These are phyloP conservation scores for Takashimella koratensis DNA, from an alignment of 1,284 basidiomycete genomes.

Conservation along the genomic window DNA sequence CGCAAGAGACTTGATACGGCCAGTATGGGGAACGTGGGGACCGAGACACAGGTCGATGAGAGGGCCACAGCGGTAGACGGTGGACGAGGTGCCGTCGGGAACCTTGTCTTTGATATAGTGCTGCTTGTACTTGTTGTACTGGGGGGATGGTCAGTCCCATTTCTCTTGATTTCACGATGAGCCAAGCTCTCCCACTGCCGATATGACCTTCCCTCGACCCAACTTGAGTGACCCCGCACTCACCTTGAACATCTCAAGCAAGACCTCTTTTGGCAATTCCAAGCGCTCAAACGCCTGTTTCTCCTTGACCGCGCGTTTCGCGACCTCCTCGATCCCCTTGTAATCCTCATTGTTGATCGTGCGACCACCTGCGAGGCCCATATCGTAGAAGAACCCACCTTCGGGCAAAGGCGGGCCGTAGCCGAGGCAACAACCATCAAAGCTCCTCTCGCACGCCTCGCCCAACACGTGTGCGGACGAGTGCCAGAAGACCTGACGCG, in stretches of 20 bases:
- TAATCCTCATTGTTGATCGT: conserved; percentile 79
- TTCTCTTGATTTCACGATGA: too few species aligned
- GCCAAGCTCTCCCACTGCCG: too few species aligned
- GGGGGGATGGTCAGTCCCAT: too few species aligned
- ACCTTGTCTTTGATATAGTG: conserved; percentile 95
- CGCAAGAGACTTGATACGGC: conserved; percentile 94
- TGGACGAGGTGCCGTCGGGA: conserved; percentile 93
- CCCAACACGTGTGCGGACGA: conserved; percentile 99
- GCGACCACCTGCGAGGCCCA: conserved; percentile 59
- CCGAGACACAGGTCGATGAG: conserved; percentile 98
- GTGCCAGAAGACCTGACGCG: conserved; percentile 98
- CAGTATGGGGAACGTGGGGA: conserved; percentile 96
- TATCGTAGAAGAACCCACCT: conserved; percentile 99
- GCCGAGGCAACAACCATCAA: conserved; percentile 89
- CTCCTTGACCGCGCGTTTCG: conserved; percentile 87
- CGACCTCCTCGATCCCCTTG: conserved; percentile 80
- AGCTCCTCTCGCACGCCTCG: conserved; percentile 93
- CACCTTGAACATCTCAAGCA: conserved; percentile 95
- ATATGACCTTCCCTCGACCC: too few species aligned
- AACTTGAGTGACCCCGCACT: too few species aligned
- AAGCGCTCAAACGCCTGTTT: conserved; percentile 96
- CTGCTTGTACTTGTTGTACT: conserved; percentile 99
- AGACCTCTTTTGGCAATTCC: conserved; percentile 85
- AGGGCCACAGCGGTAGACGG: conserved; percentile 97
- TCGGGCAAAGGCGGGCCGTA: conserved; percentile 91